Percentiles rank a stretch among this genome's conserved stretches.
Conservation (phyloP, 129 eudicot species). For the Helianthus annuus region DNA sequence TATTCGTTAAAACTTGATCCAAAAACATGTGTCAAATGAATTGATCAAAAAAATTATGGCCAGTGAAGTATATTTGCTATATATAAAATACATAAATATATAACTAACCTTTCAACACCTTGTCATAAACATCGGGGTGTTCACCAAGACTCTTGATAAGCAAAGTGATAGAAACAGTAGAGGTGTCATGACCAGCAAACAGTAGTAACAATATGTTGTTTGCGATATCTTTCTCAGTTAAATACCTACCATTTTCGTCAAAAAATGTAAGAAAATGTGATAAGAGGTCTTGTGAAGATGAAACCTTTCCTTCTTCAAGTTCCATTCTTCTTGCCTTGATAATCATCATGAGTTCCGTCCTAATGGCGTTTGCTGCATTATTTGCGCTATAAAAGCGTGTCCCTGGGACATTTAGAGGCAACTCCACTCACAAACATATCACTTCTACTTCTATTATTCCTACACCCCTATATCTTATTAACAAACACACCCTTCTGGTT, state of each 20-base stretch:
- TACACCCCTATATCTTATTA: too few relatives aligned
- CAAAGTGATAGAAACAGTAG: conserved; percentile 19
- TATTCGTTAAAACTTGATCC: background rate
- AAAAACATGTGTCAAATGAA: background rate
- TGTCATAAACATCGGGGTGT: conserved; percentile 29
- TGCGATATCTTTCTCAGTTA: conserved; percentile 9
- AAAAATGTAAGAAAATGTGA: conserved; percentile 18
- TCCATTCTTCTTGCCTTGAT: conserved; percentile 15
- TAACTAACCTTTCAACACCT: conserved; percentile 28
- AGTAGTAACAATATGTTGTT: background rate
- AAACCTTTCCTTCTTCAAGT: background rate
- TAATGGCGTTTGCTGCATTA: conserved; percentile 9
- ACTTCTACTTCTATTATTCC: too few relatives aligned
- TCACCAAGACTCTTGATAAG: conserved; percentile 21
- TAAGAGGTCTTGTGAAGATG: conserved; percentile 19
- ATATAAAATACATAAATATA: background rate
- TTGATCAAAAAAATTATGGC: background rate
- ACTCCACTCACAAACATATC: background rate
- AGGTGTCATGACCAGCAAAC: conserved; percentile 33
- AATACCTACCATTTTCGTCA: conserved; percentile 5
- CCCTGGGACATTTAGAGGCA: conserved; percentile 16
- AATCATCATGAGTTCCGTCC: background rate
- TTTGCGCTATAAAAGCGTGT: conserved; percentile 20
- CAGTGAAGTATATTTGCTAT: background rate
- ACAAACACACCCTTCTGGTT: too few relatives aligned